Conservation (phyloP, 2,329 filamentous ascomycete species). For the Fusarium secorum region DNA sequence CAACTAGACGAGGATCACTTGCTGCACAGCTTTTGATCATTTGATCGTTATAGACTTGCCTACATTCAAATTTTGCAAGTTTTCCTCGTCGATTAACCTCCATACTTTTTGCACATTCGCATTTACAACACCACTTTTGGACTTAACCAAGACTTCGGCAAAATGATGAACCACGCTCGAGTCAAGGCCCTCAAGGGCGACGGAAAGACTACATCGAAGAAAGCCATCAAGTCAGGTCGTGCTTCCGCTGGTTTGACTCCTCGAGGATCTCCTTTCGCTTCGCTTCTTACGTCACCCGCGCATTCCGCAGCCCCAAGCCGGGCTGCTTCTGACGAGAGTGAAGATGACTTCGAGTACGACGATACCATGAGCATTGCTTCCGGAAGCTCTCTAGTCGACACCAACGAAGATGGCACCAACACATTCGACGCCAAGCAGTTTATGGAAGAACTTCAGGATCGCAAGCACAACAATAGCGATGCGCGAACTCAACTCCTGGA, state of each 20-base stretch:
- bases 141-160: neutral
- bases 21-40: slow-evolving; percentile 26
- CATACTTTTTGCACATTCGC: neutral
- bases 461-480: slow-evolving; percentile 79
- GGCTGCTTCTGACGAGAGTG: slow-evolving; percentile 67
- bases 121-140: neutral
- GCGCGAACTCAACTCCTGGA: slow-evolving; percentile 64
- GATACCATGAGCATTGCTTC: slow-evolving; percentile 55
- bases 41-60: slow-evolving; percentile 3
- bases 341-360: slow-evolving; percentile 60
- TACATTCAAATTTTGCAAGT: slow-evolving; percentile 26
- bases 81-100: slow-evolving; percentile 36
- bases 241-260: slow-evolving; percentile 66
- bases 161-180: slow-evolving; percentile 67
- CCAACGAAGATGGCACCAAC: slow-evolving; percentile 72
- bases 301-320: slow-evolving; percentile 68
- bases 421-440: slow-evolving; percentile 68
- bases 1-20: slow-evolving; percentile 38
- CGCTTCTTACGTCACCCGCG: slow-evolving; percentile 63
- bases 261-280: slow-evolving; percentile 65
- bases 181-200: slow-evolving; percentile 74
- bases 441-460: slow-evolving; percentile 74
- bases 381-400: slow-evolving; percentile 53
- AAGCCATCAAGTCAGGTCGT: slow-evolving; percentile 67
- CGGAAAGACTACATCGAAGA: slow-evolving; percentile 75